Conservation (phyloP, 768 basidiomycete species). For the Boletus huronensis region DNA sequence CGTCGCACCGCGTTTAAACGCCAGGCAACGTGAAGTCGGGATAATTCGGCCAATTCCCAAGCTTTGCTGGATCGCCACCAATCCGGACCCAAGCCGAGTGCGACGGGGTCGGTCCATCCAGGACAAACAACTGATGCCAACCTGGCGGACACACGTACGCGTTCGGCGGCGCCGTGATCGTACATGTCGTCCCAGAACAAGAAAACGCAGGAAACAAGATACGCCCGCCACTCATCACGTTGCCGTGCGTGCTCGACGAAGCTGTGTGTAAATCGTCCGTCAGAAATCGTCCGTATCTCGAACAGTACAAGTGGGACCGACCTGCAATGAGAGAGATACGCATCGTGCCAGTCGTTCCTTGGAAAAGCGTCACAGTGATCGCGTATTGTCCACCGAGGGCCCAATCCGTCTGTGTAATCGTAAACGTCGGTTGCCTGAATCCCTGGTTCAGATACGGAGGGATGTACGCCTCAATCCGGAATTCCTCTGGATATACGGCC, state of each 20-base stretch:
- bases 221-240: slow-evolving; percentile 64
- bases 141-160: slow-evolving; percentile 65
- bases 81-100: slow-evolving; percentile 75
- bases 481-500: slow-evolving; percentile 64
- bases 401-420: slow-evolving; percentile 61
- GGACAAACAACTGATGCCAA: slow-evolving; percentile 73
- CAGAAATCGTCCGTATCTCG: not conserved
- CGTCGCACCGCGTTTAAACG: not conserved
- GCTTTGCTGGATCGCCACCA: slow-evolving; percentile 67
- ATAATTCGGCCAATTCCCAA: slow-evolving; percentile 73
- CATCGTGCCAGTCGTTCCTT: slow-evolving; percentile 46
- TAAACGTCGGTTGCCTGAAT: slow-evolving; percentile 57
- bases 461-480: slow-evolving; percentile 75
- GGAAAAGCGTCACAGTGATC: slow-evolving; percentile 44
- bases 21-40: slow-evolving; percentile 57
- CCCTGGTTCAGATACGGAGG: slow-evolving; percentile 83
- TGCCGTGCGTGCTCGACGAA: slow-evolving; percentile 74
- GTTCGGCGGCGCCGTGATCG: slow-evolving; percentile 75
- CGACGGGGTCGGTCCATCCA: slow-evolving; percentile 78
- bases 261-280: slow-evolving; percentile 34
- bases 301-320: slow-evolving; percentile 23
- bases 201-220: slow-evolving; percentile 72
- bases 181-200: slow-evolving; percentile 67
- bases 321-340: slow-evolving; percentile 64
- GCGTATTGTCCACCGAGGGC: slow-evolving; percentile 48